Conservation (phyloP, 2,329 filamentous ascomycete species). For the Fusarium ambrosium region DNA sequence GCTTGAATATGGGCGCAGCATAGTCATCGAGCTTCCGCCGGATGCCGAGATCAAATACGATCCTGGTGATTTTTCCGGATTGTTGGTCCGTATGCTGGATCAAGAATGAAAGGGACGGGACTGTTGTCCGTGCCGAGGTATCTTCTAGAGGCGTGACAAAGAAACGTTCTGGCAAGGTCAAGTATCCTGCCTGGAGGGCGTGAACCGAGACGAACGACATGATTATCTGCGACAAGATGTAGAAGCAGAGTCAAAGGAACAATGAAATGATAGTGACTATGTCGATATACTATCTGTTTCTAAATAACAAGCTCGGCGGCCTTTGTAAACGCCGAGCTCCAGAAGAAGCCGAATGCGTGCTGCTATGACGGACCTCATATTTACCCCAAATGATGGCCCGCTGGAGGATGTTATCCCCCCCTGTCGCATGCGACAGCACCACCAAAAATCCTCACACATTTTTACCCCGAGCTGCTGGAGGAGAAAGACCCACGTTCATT, state of each 20-base stretch:
- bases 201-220: conserved; percentile 19
- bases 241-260: background rate
- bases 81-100: conserved; percentile 9
- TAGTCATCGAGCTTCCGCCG: conserved; percentile 11
- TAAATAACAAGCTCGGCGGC: background rate
- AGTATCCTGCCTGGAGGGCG: conserved; percentile 12
- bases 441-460: background rate
- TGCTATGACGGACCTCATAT: background rate
- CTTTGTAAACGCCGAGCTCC: background rate
- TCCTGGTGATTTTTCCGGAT: background rate
- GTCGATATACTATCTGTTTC: background rate
- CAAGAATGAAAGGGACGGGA: conserved; percentile 23
- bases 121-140: background rate
- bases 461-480: background rate
- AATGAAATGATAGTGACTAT: accelerated
- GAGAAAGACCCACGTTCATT: background rate
- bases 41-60: conserved; percentile 25
- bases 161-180: conserved; percentile 20
- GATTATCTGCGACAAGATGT: background rate
- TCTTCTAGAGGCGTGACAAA: conserved; percentile 13
- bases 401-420: background rate
- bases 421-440: background rate
- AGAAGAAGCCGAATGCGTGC: background rate
- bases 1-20: conserved; percentile 5
- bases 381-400: background rate